Evolutionary conservation across 164 flowering plant genomes (phyloP), one percentile per base, ranked within the genome.

Genomic region (Vitis rupestris): DNA sequence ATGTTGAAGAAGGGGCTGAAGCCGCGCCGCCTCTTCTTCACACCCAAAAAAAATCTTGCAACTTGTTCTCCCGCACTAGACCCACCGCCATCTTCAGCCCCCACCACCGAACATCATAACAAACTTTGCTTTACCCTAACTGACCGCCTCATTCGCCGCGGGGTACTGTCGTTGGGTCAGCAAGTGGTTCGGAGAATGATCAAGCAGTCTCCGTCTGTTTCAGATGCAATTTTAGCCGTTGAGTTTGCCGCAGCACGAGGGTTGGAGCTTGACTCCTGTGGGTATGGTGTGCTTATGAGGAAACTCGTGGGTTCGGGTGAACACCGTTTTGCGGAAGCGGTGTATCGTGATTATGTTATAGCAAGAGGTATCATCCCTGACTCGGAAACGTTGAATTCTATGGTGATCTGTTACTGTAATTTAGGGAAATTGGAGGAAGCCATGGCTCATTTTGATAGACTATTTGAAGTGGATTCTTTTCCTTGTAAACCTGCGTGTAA

Each of bases 371-470:
- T 74, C 16, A 74, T 66, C 57, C 75, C 81, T 1, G 75, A 74
- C 31, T 57, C 76, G 1, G 55, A 59, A 4, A 59, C 84, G 55
- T 61, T 84, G 72, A 80, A 82, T 74, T 79, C 84, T 56, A 83
- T 90, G 87, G 66, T 83, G 50, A 65, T 82, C 60, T 88, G 85
- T 72, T 82, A 72, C 47, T 78, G 83, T 74, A 81, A 69, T 15
- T 73, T 86, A 57, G 83, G 90, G 44, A 80, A 80, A 56, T 68
- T 88, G 29, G 77, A 78, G 1, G 84, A 85, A 52, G 89, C 89
- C 0, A 70, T 11, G 12, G 12, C 17, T 8, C 74, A 70, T 71
- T 81, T 88, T 66, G 82, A 80, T 65, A 61, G 58, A 19, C 60
- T 85, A 3, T 8, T 84, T 12, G 49, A 44, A 3, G 50, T 49